Evolutionary conservation across 805 yeast species (phyloP).

Genomic region (Candida anglica): DNA sequence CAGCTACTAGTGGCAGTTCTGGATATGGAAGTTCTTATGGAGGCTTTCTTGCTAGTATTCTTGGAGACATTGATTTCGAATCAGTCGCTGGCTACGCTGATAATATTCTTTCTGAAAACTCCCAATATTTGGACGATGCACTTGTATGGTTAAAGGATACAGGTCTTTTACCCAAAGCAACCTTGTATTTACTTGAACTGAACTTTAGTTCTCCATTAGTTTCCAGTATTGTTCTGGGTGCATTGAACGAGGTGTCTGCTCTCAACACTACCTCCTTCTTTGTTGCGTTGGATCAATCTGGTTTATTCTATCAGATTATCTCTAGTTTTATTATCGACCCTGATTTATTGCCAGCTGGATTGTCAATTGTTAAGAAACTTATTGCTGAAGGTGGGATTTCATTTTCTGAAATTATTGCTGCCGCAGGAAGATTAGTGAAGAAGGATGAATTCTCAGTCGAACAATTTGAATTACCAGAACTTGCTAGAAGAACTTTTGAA

Average conservation of each 20-base stretch:
- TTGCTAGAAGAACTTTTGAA: not conserved
- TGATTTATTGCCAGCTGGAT: constrained; percentile 19
- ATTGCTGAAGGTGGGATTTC: constrained; percentile 14
- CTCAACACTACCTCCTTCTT: constrained; percentile 22
- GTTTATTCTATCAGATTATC: constrained; percentile 22
- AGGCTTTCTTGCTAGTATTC: constrained; percentile 12
- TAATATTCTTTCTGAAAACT: constrained; percentile 17
- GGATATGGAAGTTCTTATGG: constrained; percentile 9
- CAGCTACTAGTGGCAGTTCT: constrained; percentile 1
- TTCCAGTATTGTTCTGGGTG: constrained; percentile 13
- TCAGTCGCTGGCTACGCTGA: constrained; percentile 26
- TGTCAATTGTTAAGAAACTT: constrained; percentile 15
- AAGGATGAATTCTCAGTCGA: constrained; percentile 3
- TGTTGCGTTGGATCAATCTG: constrained; percentile 26
- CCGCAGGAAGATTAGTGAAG: constrained; percentile 4
- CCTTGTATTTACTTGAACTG: constrained; percentile 17
- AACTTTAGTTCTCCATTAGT: constrained; percentile 13
- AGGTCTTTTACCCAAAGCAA: constrained; percentile 20
- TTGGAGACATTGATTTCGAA: constrained; percentile 14
- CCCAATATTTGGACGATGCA: constrained; percentile 18
- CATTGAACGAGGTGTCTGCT: constrained; percentile 10
- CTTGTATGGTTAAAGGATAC: constrained; percentile 19
- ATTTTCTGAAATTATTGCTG: constrained; percentile 6
- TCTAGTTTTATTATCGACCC: constrained; percentile 18
- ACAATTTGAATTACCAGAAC: not conserved